phyloP scores from a whole-genome alignment of 2,329 filamentous ascomycete genomes.

The Neofusicoccum cordaticola region DNA sequence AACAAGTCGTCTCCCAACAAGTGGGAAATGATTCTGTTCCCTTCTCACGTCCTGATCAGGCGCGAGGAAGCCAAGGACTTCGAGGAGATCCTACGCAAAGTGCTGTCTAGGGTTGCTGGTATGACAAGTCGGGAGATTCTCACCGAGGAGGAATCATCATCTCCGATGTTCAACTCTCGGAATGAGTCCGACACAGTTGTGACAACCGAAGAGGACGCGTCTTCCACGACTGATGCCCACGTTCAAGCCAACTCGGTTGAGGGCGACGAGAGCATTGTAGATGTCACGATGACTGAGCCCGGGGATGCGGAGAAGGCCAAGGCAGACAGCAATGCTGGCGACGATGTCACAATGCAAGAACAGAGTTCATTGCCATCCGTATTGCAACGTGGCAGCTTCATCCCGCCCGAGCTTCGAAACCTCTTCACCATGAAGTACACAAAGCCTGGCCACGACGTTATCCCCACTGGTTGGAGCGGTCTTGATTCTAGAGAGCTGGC shows the following conservation, averaged over 20 bases:
- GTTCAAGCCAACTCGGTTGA: slow-evolving; percentile 76
- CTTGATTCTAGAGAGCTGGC: slow-evolving; percentile 60
- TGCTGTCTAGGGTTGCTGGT: slow-evolving; percentile 71
- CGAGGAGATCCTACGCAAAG: slow-evolving; percentile 74
- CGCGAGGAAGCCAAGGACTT: slow-evolving; percentile 68
- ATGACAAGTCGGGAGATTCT: slow-evolving; percentile 71
- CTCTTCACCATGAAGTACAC: slow-evolving; percentile 77
- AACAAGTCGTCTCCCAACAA: slow-evolving; percentile 31
- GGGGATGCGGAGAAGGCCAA: slow-evolving; percentile 32
- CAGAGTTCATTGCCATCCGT: slow-evolving; percentile 47
- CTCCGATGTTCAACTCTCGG: slow-evolving; percentile 49
- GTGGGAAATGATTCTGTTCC: slow-evolving; percentile 41
- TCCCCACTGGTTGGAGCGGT: slow-evolving; percentile 69
- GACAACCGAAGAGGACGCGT: slow-evolving; percentile 60
- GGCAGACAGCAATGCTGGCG: slow-evolving; percentile 25
- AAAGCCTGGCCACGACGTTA: slow-evolving; percentile 48
- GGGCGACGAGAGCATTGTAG: slow-evolving; percentile 86
- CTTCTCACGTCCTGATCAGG: slow-evolving; percentile 72
- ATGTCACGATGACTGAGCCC: slow-evolving; percentile 78
- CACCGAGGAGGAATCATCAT: slow-evolving; percentile 47
- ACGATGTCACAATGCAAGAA: slow-evolving; percentile 27
- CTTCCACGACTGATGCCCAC: slow-evolving; percentile 66
- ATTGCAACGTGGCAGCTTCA: slow-evolving; percentile 53
- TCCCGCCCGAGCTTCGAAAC: slow-evolving; percentile 60
- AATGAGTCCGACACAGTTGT: slow-evolving; percentile 68